Percentiles rank a stretch among this genome's conserved stretches.
Conservation (phyloP, 257 asterid species). For the Lycium barbarum region DNA sequence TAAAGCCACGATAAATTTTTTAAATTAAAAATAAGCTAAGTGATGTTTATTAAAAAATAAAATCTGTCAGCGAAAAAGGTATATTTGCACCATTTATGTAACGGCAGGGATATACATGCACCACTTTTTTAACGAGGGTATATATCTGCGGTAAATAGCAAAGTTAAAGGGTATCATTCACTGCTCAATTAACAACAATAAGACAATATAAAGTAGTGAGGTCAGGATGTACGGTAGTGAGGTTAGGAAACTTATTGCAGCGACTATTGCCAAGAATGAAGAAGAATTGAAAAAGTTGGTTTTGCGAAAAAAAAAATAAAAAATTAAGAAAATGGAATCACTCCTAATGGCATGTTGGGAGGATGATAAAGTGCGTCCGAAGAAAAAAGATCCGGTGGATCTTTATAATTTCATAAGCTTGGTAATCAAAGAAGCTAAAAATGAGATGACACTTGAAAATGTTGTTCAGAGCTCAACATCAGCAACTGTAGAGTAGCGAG, state of each 20-base stretch:
- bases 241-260: background rate
- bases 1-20: too few relatives aligned
- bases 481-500: too few relatives aligned
- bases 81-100: too few relatives aligned
- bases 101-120: too few relatives aligned
- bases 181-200: background rate
- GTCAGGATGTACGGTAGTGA: too few relatives aligned
- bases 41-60: too few relatives aligned
- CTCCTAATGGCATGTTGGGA: background rate
- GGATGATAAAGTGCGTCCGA: background rate
- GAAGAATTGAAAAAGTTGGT: background rate
- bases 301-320: background rate
- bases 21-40: too few relatives aligned
- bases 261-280: background rate
- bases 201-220: background rate
- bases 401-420: background rate
- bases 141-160: too few relatives aligned
- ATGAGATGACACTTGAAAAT: background rate
- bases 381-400: background rate
- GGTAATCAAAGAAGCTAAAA: background rate
- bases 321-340: background rate
- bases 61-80: too few relatives aligned
- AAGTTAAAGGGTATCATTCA: background rate
- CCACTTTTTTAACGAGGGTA: too few relatives aligned
- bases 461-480: background rate